Conservation (phyloP, 2,329 filamentous ascomycete genomes). For the Ophiostoma quercus region DNA sequence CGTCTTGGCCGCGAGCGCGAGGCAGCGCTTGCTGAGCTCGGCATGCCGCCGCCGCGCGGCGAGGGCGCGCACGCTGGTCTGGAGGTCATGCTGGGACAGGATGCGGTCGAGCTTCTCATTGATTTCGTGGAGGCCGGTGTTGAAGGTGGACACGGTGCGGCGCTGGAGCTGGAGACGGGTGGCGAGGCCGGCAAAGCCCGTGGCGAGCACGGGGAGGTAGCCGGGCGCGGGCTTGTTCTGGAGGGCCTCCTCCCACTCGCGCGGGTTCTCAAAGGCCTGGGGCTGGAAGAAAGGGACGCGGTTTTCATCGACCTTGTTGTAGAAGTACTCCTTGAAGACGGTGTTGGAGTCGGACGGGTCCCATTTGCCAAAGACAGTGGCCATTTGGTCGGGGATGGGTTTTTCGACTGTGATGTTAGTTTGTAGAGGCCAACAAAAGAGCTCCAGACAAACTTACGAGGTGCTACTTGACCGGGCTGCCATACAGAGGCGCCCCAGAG, state of each 20-base stretch:
- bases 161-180: conserved; percentile 69
- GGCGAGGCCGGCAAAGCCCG: conserved; percentile 66
- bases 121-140: conserved; percentile 70
- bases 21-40: conserved; percentile 64
- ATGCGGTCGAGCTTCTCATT: conserved; percentile 68
- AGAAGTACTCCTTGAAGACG: conserved; percentile 78
- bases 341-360: conserved; percentile 62
- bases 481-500: conserved; percentile 46
- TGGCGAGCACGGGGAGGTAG: conserved; percentile 70
- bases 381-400: conserved; percentile 68
- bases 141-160: conserved; percentile 62
- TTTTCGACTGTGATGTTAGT: conserved; percentile 53
- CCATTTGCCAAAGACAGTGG: conserved; percentile 68
- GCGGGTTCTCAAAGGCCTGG: conserved; percentile 62
- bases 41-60: conserved; percentile 69
- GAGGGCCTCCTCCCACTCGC: conserved; percentile 79
- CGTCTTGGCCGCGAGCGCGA: conserved; percentile 71
- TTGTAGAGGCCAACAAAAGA: background rate
- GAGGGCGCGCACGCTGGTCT: conserved; percentile 66
- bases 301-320: conserved; percentile 73
- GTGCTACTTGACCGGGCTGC: conserved; percentile 46
- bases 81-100: conserved; percentile 69
- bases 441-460: conserved; percentile 36
- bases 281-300: conserved; percentile 73
- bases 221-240: conserved; percentile 71